Evolutionary conservation across 768 basidiomycete genomes (phyloP), one percentile per base, ranked within the genome.

Genomic region (Podaxis sp.): DNA sequence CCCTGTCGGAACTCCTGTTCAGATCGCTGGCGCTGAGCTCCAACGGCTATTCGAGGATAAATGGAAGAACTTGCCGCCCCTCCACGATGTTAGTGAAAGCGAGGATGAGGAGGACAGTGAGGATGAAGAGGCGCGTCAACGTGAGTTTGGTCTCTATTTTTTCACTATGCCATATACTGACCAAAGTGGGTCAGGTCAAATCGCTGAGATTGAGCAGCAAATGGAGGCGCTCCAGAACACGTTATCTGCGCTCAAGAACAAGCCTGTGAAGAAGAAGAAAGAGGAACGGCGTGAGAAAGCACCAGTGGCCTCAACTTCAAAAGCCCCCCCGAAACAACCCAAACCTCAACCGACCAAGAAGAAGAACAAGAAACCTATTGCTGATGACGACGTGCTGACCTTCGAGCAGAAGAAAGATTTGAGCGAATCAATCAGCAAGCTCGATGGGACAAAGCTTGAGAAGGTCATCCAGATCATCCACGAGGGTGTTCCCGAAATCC

Each of bases 371-470:
- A 90, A 89, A 71, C 78, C 79, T 40, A 72, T 86, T 47, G 74
- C 82, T 9, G 90, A 93, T 65, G 89, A 92, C 67, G 91, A 94
- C 60, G 86, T 89, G 50, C 80, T 98, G 38, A 90, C 92, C 55
- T 92, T 96, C 71, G 93, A 94, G 65, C 96, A 98, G 79, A 99
- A 99, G 88, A 95, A 97, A 75, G 94, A 98, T 70, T 78, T 99
- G 59, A 96, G 95, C 69, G 95, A 98, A 74, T 91, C 94, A 55
- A 99, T 99, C 65, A 82, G 83, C 62, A 83, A 83, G 68, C 84
- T 97, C 25, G 93, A 97, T 65, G 94, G 88, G 21, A 72, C 81
- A 55, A 90, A 90, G 70, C 76, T 98, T 62, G 90, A 93, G 73
- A 87, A 86, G 69, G 96, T 97, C 57, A 95, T 98, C 68, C 85